Percentiles rank a stretch among this genome's conserved stretches.
phyloP scores from a whole-genome alignment of 495 filamentous ascomycete species.

The Talaromyces trachyspermus region DNA sequence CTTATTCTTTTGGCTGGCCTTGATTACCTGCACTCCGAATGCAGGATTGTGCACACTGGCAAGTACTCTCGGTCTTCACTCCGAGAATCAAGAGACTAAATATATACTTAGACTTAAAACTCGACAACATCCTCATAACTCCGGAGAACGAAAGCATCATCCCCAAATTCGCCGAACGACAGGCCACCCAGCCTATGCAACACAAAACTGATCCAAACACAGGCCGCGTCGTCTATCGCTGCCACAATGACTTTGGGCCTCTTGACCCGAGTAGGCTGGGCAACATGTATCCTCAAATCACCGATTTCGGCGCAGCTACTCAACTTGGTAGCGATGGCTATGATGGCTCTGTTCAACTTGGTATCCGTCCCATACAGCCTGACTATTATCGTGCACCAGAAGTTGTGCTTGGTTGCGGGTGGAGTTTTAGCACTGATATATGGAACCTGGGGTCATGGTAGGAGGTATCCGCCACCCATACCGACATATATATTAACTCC shows the following conservation, averaged over 20 bases:
- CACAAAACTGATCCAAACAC: conserved; percentile 9
- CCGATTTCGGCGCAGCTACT: conserved; percentile 73
- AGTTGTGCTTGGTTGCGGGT: conserved; percentile 26
- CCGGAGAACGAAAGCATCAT: conserved; percentile 12
- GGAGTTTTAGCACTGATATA: conserved; percentile 35
- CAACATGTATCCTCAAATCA: conserved; percentile 50
- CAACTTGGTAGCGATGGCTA: conserved; percentile 24
- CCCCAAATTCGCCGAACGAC: conserved; percentile 2
- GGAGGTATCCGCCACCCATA: no score
- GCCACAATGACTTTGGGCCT: conserved; percentile 25
- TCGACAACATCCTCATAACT: conserved; percentile 10
- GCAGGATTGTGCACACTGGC: conserved; percentile 32
- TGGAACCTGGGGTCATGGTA: conserved; percentile 32
- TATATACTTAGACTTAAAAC: conserved; percentile 8
- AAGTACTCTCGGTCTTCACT: conserved; percentile 1
- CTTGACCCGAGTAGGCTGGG: conserved; percentile 11
- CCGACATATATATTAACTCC: not conserved
- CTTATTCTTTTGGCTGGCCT: conserved; percentile 26
- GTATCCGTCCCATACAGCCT: conserved; percentile 24
- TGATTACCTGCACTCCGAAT: conserved; percentile 31
- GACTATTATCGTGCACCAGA: conserved; percentile 32
- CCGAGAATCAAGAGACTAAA: not conserved
- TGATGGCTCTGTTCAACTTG: conserved; percentile 4
- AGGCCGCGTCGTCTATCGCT: conserved; percentile 20
- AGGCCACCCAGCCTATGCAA: conserved; percentile 8